phyloP scores from a whole-genome alignment of 352 stramenopile species.

The Globisporangium heterothallicum region DNA sequence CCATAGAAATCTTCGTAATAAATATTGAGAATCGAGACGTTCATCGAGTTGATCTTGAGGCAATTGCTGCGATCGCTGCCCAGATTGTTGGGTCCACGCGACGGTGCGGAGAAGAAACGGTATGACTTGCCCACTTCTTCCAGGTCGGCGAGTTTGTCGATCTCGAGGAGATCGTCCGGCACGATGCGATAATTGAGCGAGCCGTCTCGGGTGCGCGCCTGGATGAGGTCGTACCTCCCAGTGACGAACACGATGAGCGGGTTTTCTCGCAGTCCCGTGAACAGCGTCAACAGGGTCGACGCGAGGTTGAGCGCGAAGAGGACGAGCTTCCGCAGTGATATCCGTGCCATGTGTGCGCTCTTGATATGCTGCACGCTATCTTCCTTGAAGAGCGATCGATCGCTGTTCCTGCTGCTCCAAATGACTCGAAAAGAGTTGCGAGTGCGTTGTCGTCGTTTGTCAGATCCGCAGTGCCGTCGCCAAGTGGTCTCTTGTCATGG shows the following conservation, averaged over 20 bases:
- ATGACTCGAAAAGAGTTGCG: no score
- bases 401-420: background rate
- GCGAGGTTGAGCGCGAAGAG: conserved; percentile 32
- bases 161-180: background rate
- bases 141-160: conserved; percentile 1
- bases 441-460: no score
- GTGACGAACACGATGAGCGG: conserved; percentile 38
- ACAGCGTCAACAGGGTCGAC: conserved; percentile 38
- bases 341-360: background rate
- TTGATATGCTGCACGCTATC: background rate
- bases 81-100: conserved; percentile 23
- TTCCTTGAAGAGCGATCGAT: no score
- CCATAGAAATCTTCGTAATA: conserved; percentile 38
- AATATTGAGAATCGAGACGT: conserved; percentile 22
- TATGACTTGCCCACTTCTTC: background rate
- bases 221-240: conserved; percentile 38
- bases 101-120: conserved; percentile 51
- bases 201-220: conserved; percentile 20
- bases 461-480: no score
- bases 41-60: conserved; percentile 33
- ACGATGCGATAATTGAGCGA: conserved; percentile 9
- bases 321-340: conserved; percentile 14
- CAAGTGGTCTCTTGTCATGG: no score
- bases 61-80: conserved; percentile 33
- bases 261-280: conserved; percentile 50